These are phyloP conservation scores for Angomonas deanei DNA, from an alignment of 208 protist genomes.

Conservation along the genomic window DNA sequence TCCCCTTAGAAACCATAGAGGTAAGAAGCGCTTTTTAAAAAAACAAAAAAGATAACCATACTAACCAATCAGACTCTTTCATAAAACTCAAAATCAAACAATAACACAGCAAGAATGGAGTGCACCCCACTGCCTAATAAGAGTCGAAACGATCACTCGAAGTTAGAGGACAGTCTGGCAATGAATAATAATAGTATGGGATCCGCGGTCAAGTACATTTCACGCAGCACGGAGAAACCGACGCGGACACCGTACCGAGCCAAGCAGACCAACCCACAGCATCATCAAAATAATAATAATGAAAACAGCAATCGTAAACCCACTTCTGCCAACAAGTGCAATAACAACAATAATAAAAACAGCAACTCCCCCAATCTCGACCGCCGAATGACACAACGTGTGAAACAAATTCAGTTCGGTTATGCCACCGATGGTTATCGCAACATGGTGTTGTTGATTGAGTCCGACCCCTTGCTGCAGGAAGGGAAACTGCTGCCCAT, in stretches of 20 bases:
- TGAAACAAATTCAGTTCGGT: slow-evolving; percentile 77
- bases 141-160: too few species aligned
- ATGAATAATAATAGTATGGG: background rate
- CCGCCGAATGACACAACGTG: slow-evolving; percentile 59
- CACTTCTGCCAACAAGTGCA: background rate
- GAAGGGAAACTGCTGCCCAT: slow-evolving; percentile 71
- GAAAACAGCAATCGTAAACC: background rate
- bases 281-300: background rate
- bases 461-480: slow-evolving; percentile 67
- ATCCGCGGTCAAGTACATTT: too few species aligned
- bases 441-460: slow-evolving; percentile 78
- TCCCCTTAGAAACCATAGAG: background rate
- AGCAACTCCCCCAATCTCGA: slow-evolving; percentile 50
- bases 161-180: background rate
- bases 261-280: background rate
- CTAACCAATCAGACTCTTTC: background rate
- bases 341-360: background rate
- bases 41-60: background rate
- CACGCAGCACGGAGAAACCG: background rate
- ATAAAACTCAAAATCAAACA: background rate
- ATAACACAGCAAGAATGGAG: background rate
- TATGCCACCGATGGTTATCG: slow-evolving; percentile 70
- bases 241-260: background rate
- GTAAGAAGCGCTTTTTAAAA: background rate
- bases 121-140: background rate